phyloP scores from a whole-genome alignment of 2,329 filamentous ascomycete genomes.

The Exophiala calicioides region DNA sequence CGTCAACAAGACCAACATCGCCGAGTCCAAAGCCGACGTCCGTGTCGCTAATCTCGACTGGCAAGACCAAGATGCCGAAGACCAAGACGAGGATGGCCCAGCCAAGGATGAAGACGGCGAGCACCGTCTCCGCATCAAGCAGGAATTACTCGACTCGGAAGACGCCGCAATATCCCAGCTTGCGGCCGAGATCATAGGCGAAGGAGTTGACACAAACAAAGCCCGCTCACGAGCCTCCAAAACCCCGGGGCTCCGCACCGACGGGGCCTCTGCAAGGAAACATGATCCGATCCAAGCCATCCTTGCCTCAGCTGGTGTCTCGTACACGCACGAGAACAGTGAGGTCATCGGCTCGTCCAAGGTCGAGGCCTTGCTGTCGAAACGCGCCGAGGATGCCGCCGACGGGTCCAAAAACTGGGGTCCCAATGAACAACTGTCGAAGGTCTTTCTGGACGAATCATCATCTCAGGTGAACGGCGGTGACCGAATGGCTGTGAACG shows the following conservation, averaged over 20 bases:
- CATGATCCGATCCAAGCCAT: constrained; percentile 85
- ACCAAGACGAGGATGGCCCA: constrained; percentile 38
- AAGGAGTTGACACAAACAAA: too few relatives aligned
- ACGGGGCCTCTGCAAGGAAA: constrained; percentile 43
- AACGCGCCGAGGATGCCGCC: constrained; percentile 62
- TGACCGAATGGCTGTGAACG: constrained; percentile 6
- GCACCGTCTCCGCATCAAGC: constrained; percentile 18
- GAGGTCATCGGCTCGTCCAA: constrained; percentile 92
- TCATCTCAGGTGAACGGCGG: constrained; percentile 12
- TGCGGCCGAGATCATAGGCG: constrained; percentile 60
- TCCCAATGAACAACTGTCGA: constrained; percentile 23
- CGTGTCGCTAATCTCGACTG: constrained; percentile 75
- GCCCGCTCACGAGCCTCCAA: constrained; percentile 50
- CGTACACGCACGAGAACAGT: constrained; percentile 95
- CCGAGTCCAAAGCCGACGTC: constrained; percentile 85
- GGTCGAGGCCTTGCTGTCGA: constrained; percentile 81
- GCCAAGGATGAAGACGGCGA: constrained; percentile 28
- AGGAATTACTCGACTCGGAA: constrained; percentile 51
- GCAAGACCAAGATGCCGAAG: constrained; percentile 60
- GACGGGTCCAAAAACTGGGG: constrained; percentile 7
- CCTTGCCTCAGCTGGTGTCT: constrained; percentile 80
- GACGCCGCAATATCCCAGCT: constrained; percentile 73
- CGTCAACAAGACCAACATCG: constrained; percentile 97
- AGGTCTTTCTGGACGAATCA: constrained; percentile 28
- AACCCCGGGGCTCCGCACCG: constrained; percentile 34